Evolutionary conservation across 345 rosid genomes (phyloP).

Genomic region (Salix dunnii): DNA sequence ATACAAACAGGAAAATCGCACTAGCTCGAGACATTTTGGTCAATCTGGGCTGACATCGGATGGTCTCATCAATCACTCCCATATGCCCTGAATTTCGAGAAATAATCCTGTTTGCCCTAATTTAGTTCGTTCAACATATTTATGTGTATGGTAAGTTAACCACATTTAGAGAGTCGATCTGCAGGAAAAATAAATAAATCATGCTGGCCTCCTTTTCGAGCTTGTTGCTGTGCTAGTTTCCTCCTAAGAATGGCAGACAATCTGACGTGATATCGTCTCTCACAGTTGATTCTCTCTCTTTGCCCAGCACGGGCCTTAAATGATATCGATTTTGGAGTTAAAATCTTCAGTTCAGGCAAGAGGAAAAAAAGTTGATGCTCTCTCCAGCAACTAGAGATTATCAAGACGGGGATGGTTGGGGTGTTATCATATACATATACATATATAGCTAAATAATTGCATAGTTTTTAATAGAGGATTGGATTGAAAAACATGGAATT

Average conservation of each 20-base stretch:
- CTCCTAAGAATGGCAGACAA: not conserved
- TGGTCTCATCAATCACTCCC: not conserved
- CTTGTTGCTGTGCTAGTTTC: not conserved
- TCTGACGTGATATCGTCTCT: not conserved
- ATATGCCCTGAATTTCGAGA: not conserved
- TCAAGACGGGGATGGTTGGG: too few relatives aligned
- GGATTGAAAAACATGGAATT: rapidly evolving
- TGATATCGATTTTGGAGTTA: too few relatives aligned
- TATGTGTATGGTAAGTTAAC: not conserved
- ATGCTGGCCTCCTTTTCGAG: not conserved
- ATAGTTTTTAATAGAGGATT: too few relatives aligned
- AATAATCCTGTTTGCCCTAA: not conserved
- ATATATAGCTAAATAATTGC: too few relatives aligned
- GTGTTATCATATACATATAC: too few relatives aligned
- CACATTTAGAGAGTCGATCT: too few relatives aligned
- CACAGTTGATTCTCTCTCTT: not conserved
- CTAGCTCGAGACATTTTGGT: not conserved
- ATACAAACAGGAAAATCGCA: not conserved
- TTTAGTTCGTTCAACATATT: not conserved
- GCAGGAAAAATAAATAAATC: not conserved
- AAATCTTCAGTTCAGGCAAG: too few relatives aligned
- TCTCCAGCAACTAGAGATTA: too few relatives aligned
- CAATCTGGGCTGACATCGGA: not conserved
- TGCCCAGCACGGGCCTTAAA: too few relatives aligned
- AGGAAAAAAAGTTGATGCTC: too few relatives aligned